phyloP scores from a whole-genome alignment of 2,329 filamentous ascomycete species.

The Plectosphaerella cucumerina region DNA sequence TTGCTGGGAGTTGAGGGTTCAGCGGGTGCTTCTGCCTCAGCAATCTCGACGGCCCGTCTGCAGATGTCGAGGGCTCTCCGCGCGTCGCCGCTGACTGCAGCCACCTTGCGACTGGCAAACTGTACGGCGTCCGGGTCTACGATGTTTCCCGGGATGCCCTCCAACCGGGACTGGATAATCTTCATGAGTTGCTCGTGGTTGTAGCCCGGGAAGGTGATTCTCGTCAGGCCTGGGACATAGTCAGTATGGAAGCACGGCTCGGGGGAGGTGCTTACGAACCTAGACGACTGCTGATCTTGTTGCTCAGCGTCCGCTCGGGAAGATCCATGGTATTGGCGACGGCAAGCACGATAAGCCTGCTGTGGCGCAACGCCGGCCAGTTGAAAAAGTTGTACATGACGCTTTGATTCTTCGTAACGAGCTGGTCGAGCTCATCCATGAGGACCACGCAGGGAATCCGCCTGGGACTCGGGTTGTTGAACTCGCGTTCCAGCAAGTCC shows the following conservation, averaged over 20 bases:
- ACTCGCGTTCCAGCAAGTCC: constrained; percentile 86
- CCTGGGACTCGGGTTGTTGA: constrained; percentile 84
- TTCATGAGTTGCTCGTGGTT: constrained; percentile 96
- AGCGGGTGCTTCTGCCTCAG: constrained; percentile 63
- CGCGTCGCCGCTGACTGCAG: constrained; percentile 92
- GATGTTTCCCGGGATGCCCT: constrained; percentile 82
- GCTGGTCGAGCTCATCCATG: constrained; percentile 97
- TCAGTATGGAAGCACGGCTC: background rate
- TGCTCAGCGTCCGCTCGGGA: constrained; percentile 90
- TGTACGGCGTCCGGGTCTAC: constrained; percentile 92
- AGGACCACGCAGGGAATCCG: constrained; percentile 93
- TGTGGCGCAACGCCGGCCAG: constrained; percentile 90
- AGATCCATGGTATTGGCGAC: constrained; percentile 99
- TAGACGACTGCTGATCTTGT: constrained; percentile 93
- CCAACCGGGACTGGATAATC: constrained; percentile 91
- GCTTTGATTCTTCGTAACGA: constrained; percentile 97
- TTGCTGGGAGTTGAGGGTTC: constrained; percentile 62
- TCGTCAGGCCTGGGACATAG: constrained; percentile 60
- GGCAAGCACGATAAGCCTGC: constrained; percentile 88
- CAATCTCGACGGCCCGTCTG: constrained; percentile 88
- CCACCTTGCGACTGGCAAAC: constrained; percentile 94
- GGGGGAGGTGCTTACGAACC: constrained; percentile 31
- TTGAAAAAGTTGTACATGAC: constrained; percentile 99
- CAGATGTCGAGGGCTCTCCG: constrained; percentile 92
- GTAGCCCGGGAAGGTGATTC: constrained; percentile 96